phyloP scores from a whole-genome alignment of 1,139 yeast genomes.

The Pichia norvegensis region DNA sequence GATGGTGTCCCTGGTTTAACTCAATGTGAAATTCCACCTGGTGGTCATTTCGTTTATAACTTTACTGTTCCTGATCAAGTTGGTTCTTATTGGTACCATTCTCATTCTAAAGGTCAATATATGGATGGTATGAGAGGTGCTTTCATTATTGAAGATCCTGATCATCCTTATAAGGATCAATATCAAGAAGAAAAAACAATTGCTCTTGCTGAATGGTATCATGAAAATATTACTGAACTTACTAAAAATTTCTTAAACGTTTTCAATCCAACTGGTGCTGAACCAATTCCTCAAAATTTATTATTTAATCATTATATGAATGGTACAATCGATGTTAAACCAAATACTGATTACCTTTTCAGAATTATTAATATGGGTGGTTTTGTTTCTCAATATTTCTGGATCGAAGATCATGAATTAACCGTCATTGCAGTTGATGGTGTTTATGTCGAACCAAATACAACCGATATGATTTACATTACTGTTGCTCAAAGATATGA shows the following conservation, averaged over 20 bases:
- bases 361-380: conserved; percentile 80
- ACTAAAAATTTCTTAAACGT: conserved; percentile 50
- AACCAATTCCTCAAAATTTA: conserved; percentile 80
- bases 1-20: conserved; percentile 86
- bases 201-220: conserved; percentile 80
- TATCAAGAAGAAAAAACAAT: conserved; percentile 73
- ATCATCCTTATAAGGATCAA: conserved; percentile 38
- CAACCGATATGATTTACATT: conserved; percentile 49
- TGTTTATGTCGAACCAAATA: conserved; percentile 49
- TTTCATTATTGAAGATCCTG: conserved; percentile 56
- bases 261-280: conserved; percentile 94
- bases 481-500: conserved; percentile 76
- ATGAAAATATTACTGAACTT: conserved; percentile 48
- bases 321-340: conserved; percentile 61
- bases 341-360: conserved; percentile 71
- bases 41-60: conserved; percentile 60
- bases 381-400: conserved; percentile 77
- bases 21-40: conserved; percentile 83
- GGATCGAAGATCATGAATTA: conserved; percentile 77
- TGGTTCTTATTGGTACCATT: conserved; percentile 94
- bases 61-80: conserved; percentile 75
- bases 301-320: conserved; percentile 74
- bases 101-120: conserved; percentile 79
- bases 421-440: conserved; percentile 81
- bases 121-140: conserved; percentile 89